Evolutionary conservation across 371 early-diverging fungal genomes (phyloP).

Genomic region (Circinella umbellata): DNA sequence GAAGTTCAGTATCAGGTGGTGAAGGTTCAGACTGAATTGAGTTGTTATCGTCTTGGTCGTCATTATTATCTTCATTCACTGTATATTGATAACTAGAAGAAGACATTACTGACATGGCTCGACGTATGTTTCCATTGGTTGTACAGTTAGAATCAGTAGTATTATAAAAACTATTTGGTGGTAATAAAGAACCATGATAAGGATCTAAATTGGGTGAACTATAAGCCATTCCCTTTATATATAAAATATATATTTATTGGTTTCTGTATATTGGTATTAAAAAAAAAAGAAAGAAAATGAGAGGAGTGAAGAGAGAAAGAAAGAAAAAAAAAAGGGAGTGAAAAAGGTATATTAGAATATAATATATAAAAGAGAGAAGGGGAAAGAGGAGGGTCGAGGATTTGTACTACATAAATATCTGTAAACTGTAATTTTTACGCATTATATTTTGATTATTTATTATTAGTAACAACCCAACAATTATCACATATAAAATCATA

Average conservation of each 20-base stretch:
- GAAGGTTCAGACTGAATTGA: conserved; percentile 30
- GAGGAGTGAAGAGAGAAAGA: not conserved
- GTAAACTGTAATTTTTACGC: too few species aligned
- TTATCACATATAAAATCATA: too few species aligned
- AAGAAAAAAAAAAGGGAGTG: not conserved
- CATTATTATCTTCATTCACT: not conserved
- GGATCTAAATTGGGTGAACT: conserved; percentile 6
- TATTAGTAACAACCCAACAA: too few species aligned
- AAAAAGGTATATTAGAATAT: not conserved
- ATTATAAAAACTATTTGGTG: conserved; percentile 20
- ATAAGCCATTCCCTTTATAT: conserved; percentile 10
- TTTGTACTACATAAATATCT: too few species aligned
- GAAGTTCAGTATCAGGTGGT: conserved; percentile 18
- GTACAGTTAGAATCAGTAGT: conserved; percentile 12
- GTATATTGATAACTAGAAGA: conserved; percentile 31
- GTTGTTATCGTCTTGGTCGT: conserved; percentile 15
- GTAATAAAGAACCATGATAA: conserved; percentile 12
- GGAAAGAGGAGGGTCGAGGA: not conserved
- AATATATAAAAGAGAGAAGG: not conserved
- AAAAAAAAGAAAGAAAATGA: not conserved
- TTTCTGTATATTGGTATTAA: not conserved
- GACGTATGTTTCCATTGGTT: conserved; percentile 1
- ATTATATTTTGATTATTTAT: too few species aligned
- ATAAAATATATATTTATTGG: not conserved
- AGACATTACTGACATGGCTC: conserved; percentile 33